These are phyloP conservation scores for Pichia sp. DNA, from an alignment of 1,139 yeast genomes.

Conservation along the genomic window DNA sequence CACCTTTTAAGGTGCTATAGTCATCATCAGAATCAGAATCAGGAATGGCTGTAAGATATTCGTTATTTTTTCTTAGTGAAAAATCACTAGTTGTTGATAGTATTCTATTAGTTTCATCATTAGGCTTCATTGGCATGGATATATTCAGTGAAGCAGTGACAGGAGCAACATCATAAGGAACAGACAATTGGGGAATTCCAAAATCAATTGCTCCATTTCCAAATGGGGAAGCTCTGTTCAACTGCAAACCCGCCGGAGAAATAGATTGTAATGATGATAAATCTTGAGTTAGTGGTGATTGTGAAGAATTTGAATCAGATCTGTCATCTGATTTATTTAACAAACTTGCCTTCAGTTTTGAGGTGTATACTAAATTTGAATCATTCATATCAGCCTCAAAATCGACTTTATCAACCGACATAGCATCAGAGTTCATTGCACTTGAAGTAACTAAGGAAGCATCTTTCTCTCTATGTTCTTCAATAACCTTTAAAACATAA, in stretches of 20 bases:
- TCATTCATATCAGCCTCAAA: conserved; percentile 9
- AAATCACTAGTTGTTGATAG: conserved; percentile 7
- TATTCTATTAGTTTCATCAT: conserved; percentile 1
- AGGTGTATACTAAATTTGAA: conserved; percentile 8
- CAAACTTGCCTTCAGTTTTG: conserved; percentile 4
- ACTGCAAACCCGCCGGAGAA: conserved; percentile 26
- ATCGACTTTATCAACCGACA: conserved; percentile 12
- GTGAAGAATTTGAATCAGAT: conserved; percentile 5
- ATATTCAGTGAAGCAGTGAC: conserved; percentile 57
- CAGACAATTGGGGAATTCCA: conserved; percentile 46
- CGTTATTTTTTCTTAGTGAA: conserved; percentile 6
- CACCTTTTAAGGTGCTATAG: conserved; percentile 20
- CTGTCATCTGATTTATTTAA: neutral
- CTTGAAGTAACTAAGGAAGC: conserved; percentile 26
- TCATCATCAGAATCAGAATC: conserved; percentile 23
- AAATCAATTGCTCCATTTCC: conserved; percentile 44
- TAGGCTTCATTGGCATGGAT: conserved; percentile 11
- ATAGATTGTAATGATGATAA: conserved; percentile 18
- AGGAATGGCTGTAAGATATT: conserved; percentile 17
- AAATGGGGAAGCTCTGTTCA: conserved; percentile 36
- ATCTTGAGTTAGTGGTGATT: conserved; percentile 9
- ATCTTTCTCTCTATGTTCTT: conserved; percentile 30
- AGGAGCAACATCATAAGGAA: conserved; percentile 71
- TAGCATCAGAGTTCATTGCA: conserved; percentile 3
- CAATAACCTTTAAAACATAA: conserved; percentile 54